Evolutionary conservation across 2,329 filamentous ascomycete species (phyloP), one percentile per base, ranked within the genome.

Genomic region (Sporothrix humicola): DNA sequence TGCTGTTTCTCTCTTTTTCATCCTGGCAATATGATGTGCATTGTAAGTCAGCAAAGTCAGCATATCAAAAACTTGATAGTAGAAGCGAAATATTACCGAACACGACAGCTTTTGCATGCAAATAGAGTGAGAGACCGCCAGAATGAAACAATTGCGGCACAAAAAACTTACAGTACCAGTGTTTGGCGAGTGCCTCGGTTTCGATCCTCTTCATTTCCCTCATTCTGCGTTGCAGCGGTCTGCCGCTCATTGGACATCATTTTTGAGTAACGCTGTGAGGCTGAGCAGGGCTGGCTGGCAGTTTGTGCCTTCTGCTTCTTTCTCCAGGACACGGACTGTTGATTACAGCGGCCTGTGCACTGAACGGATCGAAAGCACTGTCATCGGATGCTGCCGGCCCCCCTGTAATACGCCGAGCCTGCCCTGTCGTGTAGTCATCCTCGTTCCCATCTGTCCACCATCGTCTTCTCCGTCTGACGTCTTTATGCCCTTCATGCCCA

Each of bases 391-490:
- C 65, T 52, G 23, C 46, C 46, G 15, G 7, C 7, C 12, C 48
- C 46, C 65, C 23, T 68, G 65, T 20, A 37, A 52, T 26, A 68
- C 26, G 46, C 65, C 65, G 65, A 68, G 65, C 42, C 26, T 52
- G 46, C 7, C 31, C 20, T 31, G 46, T 31, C n/a, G 46, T 37
- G 26, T 69, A 37, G 66, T 44, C 66, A 69, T 54, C 68, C 37
- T 26, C 15, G 13, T 58, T 31, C 50, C 50, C 52, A 54, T 63
- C 58, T 59, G 44, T 54, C 69, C 54, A 50, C 20, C 56, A 71
- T 66, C n/a, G 42, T 71, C 23, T 20, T 61, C 58, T 58, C 69
- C 69, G 69, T 71, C 69, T 71, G 69, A 61, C 69, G n/a, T 59
- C 44, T 26, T 7, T 31, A 37, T 37, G 31, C 31, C 31, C 31